phyloP scores from a whole-genome alignment of 495 filamentous ascomycete genomes.

The Apodospora peruviana region DNA sequence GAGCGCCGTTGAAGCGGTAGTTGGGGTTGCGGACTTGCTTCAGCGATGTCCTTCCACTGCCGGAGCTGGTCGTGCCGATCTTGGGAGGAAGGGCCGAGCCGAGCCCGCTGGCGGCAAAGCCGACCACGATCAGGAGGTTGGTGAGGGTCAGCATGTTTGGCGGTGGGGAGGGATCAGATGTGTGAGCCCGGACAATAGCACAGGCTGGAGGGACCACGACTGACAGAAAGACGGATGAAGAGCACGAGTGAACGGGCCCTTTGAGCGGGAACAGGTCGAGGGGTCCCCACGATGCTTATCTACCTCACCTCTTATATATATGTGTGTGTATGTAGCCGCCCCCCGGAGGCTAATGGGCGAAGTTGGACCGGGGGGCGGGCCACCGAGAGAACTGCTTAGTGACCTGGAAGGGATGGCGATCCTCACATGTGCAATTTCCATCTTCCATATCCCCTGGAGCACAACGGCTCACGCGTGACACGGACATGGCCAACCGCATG shows the following conservation, averaged over 20 bases:
- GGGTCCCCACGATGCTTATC: neutral
- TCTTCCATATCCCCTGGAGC: neutral
- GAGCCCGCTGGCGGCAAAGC: constrained; percentile 15
- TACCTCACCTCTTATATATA: no score
- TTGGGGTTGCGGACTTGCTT: constrained; percentile 46
- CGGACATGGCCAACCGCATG: neutral
- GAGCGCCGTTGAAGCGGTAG: constrained; percentile 43
- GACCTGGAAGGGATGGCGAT: neutral
- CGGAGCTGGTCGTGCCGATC: constrained; percentile 19
- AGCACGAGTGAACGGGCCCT: neutral
- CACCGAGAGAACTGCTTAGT: neutral
- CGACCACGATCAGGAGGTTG: constrained; percentile 13
- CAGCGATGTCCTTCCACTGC: constrained; percentile 34
- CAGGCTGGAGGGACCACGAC: neutral
- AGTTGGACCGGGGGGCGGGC: neutral
- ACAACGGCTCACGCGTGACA: neutral
- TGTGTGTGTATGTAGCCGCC: neutral
- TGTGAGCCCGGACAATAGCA: neutral
- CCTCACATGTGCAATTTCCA: neutral
- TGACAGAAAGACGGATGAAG: neutral
- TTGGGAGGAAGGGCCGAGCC: constrained; percentile 24
- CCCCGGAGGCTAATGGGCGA: neutral
- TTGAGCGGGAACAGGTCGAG: neutral
- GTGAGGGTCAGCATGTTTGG: constrained; percentile 13
- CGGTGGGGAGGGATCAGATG: neutral